Evolutionary conservation across 225 moss, liverwort and hornwort genomes (phyloP).

Genomic region (Neckera pumila): DNA sequence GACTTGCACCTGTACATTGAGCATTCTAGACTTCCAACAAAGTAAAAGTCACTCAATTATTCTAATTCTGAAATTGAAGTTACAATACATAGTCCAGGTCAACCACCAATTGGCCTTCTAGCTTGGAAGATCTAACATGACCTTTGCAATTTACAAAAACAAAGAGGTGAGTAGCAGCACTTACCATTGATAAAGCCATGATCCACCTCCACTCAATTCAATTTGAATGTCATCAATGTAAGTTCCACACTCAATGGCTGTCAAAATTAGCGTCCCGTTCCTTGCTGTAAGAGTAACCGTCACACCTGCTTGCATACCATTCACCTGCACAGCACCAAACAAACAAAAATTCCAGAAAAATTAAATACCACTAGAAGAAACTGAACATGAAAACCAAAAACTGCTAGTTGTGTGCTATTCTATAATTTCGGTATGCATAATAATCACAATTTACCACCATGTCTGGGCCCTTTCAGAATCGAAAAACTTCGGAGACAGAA

Average conservation of each 20-base stretch:
- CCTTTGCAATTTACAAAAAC: not conserved
- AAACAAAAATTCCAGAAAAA: not conserved
- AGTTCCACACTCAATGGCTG: conserved; percentile 70
- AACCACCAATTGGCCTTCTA: not conserved
- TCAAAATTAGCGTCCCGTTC: conserved; percentile 68
- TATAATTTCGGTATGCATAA: not conserved
- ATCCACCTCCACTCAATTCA: conserved; percentile 70
- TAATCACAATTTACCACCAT: not conserved
- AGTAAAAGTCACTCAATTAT: not conserved
- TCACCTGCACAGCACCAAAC: conserved; percentile 27
- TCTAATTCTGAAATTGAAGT: not conserved
- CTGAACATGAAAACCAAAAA: not conserved
- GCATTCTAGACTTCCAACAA: not conserved
- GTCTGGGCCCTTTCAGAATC: not conserved
- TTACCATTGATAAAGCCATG: conserved; percentile 93
- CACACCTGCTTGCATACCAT: conserved; percentile 77
- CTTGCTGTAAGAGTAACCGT: conserved; percentile 31
- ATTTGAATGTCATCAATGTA: conserved; percentile 77
- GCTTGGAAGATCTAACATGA: too few relatives aligned
- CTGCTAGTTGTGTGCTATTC: not conserved
- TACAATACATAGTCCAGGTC: not conserved
- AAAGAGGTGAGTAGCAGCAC: not conserved
- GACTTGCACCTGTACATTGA: not conserved
- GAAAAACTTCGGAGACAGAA: not conserved
- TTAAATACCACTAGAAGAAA: not conserved